These are phyloP conservation scores for Monosporascus cannonballus DNA, from an alignment of 2,329 filamentous ascomycete genomes.

Conservation along the genomic window DNA sequence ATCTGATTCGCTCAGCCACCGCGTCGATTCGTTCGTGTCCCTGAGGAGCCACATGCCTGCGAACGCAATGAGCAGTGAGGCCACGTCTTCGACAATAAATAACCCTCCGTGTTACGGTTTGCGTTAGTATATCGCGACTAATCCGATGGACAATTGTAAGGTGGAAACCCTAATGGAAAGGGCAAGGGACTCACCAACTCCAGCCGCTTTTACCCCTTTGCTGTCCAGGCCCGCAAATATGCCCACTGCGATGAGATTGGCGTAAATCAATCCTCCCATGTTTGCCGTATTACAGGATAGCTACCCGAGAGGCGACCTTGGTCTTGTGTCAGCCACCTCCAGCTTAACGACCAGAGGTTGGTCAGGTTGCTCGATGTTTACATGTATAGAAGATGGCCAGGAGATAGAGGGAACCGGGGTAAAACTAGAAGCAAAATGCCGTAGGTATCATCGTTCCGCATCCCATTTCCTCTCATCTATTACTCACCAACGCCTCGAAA, in stretches of 20 bases:
- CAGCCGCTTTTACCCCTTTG: constrained; percentile 24
- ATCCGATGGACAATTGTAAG: too few relatives aligned
- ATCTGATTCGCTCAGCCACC: constrained; percentile 35
- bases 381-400: constrained; percentile 43
- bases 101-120: constrained; percentile 4
- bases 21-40: constrained; percentile 28
- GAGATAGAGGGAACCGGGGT: constrained; percentile 36
- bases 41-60: constrained; percentile 28
- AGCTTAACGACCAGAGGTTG: not conserved
- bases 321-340: not conserved
- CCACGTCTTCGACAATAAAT: constrained; percentile 22
- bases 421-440: constrained; percentile 23
- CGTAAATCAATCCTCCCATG: constrained; percentile 3
- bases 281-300: constrained; percentile 2
- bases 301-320: constrained; percentile 21
- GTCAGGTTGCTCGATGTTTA: constrained; percentile 17
- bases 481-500: constrained; percentile 29
- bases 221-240: constrained; percentile 16
- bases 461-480: not conserved
- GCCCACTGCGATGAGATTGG: constrained; percentile 5
- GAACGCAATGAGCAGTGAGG: constrained; percentile 23
- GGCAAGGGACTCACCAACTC: constrained; percentile 15
- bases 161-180: not conserved
- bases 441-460: not conserved
- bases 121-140: too few relatives aligned